Evolutionary conservation across 495 filamentous ascomycete genomes (phyloP).

Genomic region (Hypomontagnella monticulosa): DNA sequence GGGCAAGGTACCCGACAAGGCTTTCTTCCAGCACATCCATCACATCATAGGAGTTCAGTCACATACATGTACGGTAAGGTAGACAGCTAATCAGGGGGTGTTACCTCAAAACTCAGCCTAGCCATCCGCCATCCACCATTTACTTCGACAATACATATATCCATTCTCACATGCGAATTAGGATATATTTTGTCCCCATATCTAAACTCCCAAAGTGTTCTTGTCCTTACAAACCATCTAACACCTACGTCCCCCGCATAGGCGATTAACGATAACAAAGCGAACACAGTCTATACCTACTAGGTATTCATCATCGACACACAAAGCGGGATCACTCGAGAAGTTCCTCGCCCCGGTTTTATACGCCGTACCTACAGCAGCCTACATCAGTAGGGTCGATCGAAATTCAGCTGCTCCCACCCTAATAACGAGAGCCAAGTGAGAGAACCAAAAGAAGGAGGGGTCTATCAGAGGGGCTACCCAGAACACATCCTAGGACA

Average conservation of each 20-base stretch:
- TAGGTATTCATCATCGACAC: too few relatives aligned
- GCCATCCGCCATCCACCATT: background rate
- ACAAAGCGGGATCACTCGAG: conserved; percentile 13
- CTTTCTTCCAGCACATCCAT: conserved; percentile 17
- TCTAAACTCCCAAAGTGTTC: too few relatives aligned
- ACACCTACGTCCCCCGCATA: background rate
- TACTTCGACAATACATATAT: background rate
- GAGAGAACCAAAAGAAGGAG: conserved; percentile 10
- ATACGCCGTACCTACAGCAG: too few relatives aligned
- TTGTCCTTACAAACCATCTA: background rate
- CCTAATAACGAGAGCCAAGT: background rate
- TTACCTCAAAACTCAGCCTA: conserved; percentile 36
- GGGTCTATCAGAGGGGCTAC: conserved; percentile 19
- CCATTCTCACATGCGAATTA: background rate
- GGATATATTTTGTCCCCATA: background rate
- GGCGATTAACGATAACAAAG: conserved; percentile 10
- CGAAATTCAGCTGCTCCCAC: conserved; percentile 38
- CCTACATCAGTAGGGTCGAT: conserved; percentile 35
- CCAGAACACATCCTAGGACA: background rate
- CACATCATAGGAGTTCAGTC: conserved; percentile 10
- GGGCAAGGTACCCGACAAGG: conserved; percentile 29
- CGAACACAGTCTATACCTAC: background rate
- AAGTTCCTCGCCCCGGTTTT: conserved; percentile 8
- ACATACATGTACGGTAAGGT: background rate
- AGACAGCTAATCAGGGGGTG: background rate